Evolutionary conservation across 495 filamentous ascomycete species (phyloP).

Genomic region (Hyaloscypha variabilis): DNA sequence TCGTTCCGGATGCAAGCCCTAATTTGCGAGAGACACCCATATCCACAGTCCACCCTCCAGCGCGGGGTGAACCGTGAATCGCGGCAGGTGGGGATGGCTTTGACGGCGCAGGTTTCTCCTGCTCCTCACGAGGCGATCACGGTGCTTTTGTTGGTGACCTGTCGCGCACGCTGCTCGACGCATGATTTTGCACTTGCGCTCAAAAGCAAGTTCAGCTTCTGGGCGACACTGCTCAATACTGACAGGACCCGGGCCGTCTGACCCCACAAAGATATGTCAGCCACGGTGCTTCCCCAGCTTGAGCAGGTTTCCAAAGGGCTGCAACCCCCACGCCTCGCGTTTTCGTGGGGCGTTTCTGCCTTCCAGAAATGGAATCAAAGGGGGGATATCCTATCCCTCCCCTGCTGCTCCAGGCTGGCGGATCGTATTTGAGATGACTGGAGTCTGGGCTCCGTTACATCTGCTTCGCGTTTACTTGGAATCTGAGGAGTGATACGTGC

Average conservation of each 20-base stretch:
- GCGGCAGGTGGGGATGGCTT: not conserved
- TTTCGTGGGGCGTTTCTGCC: not conserved
- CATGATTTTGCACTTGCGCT: not conserved
- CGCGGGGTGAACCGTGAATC: not conserved
- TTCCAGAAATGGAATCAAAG: not conserved
- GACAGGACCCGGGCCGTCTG: constrained; percentile 1
- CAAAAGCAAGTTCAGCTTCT: constrained; percentile 6
- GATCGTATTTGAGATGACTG: constrained; percentile 8
- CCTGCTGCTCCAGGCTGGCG: constrained; percentile 10
- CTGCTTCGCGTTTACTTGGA: not conserved
- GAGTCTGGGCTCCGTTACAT: not conserved
- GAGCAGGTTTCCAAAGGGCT: constrained; percentile 3
- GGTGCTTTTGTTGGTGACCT: constrained; percentile 9
- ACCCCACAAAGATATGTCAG: constrained; percentile 12
- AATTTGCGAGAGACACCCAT: not conserved
- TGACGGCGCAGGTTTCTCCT: not conserved
- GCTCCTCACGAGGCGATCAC: no score
- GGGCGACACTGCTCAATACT: not conserved
- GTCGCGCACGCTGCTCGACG: not conserved
- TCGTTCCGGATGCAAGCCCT: constrained; percentile 5
- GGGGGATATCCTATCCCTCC: not conserved
- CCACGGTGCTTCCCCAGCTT: constrained; percentile 4
- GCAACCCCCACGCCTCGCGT: not conserved
- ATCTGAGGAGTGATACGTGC: constrained; percentile 7
- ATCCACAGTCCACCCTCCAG: not conserved